Evolutionary conservation across 2,329 filamentous ascomycete genomes (phyloP), one percentile per base, ranked within the genome.

Genomic region (Aspergillus viridinutans): DNA sequence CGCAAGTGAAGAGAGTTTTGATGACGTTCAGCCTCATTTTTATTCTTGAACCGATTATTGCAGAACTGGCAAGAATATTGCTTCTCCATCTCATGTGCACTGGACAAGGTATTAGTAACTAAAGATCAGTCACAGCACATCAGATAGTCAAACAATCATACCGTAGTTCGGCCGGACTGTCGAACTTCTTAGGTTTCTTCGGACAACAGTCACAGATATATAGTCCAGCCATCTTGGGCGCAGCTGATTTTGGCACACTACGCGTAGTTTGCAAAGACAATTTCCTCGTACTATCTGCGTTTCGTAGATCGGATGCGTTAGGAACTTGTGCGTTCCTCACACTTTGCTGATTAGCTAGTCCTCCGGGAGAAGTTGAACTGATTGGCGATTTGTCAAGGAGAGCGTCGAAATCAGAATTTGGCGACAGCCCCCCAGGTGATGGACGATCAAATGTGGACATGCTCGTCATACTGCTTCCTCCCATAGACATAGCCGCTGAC

Each of bases 21-120:
- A 72, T 97, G 93, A 32, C 94, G 86, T 74, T 97, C 93, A 2
- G 92, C 92, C 77, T 97, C 94, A 68, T 97, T 97, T 77, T 97
- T 97, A 78, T 97, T 97, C 77, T 97, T 97, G 80, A 97, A 97
- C 10, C 93, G 87, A 72, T 97, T 97, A 45, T 89, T 89, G 73
- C 93, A 97, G 72, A 90, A 97, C 28, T 86, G 83, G 74, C 93
- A 97, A 61, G 90, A 90, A 73, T 97, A 97, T 75, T 97, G 93
- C 75, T 97, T 97, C 75, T 97, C 94, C 70, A 90, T 87, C 74
- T 94, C 90, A 72, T 97, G 93, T 48, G 87, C 80, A 62, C 93
- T 97, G 69, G 20, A 53, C 35, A 50, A 17, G 6, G 40, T 21
- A 17, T 38, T 38, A 38, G 6, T 38, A 14, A 38, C 32, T 38